Base-by-base conservation (phyloP, 495 filamentous ascomycete species). In the Pseudevernia furfuracea region DNA sequence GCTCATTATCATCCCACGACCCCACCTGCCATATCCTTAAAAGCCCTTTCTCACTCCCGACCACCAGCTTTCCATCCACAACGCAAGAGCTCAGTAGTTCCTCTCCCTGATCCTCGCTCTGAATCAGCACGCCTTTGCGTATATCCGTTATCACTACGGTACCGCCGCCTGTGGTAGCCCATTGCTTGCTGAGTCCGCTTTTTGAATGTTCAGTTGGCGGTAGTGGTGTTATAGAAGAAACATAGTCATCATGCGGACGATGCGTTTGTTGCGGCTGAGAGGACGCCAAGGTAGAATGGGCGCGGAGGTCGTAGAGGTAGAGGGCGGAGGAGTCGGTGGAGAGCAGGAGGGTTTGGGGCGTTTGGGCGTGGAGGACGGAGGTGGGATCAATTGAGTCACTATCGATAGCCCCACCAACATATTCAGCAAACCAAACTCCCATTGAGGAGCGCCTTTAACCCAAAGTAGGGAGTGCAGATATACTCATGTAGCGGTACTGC, bases 21-120 rank as follows among this genome's bases (percentile, higher is more conserved):
- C 92, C 94, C 67, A 84, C 88, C 70, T 97, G 92, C 94, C 94
- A 98, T 3, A 97, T 78, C 14, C 92, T 95, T 66, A 97, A 69
- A 8, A 96, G 83, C 21, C 94, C 94, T 12, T 81, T 84, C 15
- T 85, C 84, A 19, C 87, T 89, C 38, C 94, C 94, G 3, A 96
- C 86, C 1, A 92, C 74, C 2, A 96, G 78, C 69, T 96, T 90
- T 68, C 88, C 82, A 4, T 88, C 89, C 30, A 96, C 86, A 72
- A 89, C 88, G 10, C 83, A 77, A 1, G 88, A 89, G 72, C 87
- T 89, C 19, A 96, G 81, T 62, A 97, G 74, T 73, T 97, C 94
- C 63, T 96, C 94, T 66, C 92, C 94, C 70, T 97, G 92, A 70
- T 96, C 89, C 71, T 96, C 94, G 67, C 90, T 95, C 59, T 85